phyloP scores from a whole-genome alignment of 768 basidiomycete genomes.

The Coprinellus aureogranulatus region DNA sequence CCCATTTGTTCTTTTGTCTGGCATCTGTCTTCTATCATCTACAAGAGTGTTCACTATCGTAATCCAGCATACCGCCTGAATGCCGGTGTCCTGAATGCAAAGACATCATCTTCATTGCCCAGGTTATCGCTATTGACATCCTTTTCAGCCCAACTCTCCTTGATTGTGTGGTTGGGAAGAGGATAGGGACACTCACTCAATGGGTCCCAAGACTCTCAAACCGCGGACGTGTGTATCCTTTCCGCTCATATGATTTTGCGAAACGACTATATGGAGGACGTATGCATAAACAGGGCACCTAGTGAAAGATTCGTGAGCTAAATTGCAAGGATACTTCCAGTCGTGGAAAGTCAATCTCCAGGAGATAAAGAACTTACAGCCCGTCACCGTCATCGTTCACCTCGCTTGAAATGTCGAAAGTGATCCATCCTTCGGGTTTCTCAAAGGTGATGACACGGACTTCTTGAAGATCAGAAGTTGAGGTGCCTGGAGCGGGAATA shows the following conservation, averaged over 20 bases:
- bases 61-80: slow-evolving; percentile 6
- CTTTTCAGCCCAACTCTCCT: neutral
- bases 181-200: slow-evolving; percentile 55
- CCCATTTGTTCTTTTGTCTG: too few relatives aligned
- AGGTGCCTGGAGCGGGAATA: too few relatives aligned
- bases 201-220: slow-evolving; percentile 79
- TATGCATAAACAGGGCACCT: slow-evolving; percentile 86
- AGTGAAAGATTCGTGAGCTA: too few relatives aligned
- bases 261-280: slow-evolving; percentile 84
- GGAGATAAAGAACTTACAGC: slow-evolving; percentile 51
- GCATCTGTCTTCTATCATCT: too few relatives aligned
- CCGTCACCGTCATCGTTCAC: slow-evolving; percentile 76
- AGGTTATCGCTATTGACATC: slow-evolving; percentile 30
- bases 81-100: slow-evolving; percentile 8
- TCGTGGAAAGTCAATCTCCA: too few relatives aligned
- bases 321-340: too few relatives aligned
- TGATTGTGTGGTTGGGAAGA: neutral
- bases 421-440: slow-evolving; percentile 94
- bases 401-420: slow-evolving; percentile 80
- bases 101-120: slow-evolving; percentile 2
- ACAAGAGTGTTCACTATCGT: slow-evolving; percentile 7
- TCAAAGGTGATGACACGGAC: slow-evolving; percentile 80
- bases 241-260: slow-evolving; percentile 96
- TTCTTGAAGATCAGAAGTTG: slow-evolving; percentile 74
- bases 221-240: slow-evolving; percentile 98